Evolutionary conservation across 371 early-diverging fungal species (phyloP).

Genomic region (Conidiobolus incongruus): DNA sequence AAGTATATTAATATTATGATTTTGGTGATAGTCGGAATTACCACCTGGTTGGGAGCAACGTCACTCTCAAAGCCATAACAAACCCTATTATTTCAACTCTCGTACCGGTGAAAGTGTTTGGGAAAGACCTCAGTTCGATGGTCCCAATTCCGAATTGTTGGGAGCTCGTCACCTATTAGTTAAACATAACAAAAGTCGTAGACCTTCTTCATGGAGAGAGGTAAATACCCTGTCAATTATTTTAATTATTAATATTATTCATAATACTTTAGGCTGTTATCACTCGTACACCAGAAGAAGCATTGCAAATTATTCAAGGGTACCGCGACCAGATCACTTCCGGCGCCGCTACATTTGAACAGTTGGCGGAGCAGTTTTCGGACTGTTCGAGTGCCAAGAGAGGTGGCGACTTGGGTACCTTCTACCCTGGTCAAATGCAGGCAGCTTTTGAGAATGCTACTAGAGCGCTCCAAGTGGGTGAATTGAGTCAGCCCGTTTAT

Average conservation of each 20-base stretch:
- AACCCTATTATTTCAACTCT: conserved; percentile 71
- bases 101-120: conserved; percentile 58
- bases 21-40: too few relatives aligned
- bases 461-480: conserved; percentile 63
- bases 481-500: conserved; percentile 60
- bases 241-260: too few relatives aligned
- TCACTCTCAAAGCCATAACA: conserved; percentile 35
- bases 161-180: conserved; percentile 81
- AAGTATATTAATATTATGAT: too few relatives aligned
- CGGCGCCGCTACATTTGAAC: conserved; percentile 27
- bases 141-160: conserved; percentile 11
- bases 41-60: conserved; percentile 54
- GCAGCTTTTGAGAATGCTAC: conserved; percentile 77
- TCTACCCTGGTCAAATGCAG: conserved; percentile 65
- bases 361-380: conserved; percentile 48
- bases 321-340: conserved; percentile 29
- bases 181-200: conserved; percentile 66
- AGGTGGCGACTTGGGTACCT: conserved; percentile 76
- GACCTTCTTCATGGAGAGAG: conserved; percentile 81
- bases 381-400: conserved; percentile 78
- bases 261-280: conserved; percentile 29
- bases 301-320: conserved; percentile 32
- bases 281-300: conserved; percentile 72
- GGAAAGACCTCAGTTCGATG: conserved; percentile 36
- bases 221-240: conserved; percentile 11